These are phyloP conservation scores for Malus fusca DNA, from an alignment of 306 rosid species.

Conservation along the genomic window DNA sequence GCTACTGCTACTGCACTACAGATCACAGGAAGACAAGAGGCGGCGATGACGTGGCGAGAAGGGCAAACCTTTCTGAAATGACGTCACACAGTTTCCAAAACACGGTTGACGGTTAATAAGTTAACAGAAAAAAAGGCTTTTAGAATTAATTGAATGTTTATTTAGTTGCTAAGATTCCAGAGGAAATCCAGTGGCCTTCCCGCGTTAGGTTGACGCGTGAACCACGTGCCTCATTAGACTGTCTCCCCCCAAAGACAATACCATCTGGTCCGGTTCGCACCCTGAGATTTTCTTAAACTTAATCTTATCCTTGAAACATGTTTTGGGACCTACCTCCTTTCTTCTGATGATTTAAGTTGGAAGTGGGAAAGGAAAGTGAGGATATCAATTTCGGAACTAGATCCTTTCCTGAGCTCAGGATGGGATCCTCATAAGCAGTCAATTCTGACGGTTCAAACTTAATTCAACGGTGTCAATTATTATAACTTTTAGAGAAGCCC, in stretches of 20 bases:
- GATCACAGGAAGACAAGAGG: background rate
- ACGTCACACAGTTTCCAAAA: slow-evolving; percentile 24
- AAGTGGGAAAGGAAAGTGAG: background rate
- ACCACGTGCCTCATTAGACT: background rate
- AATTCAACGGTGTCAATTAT: too few species aligned
- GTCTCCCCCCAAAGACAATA: background rate
- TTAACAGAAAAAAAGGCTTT: background rate
- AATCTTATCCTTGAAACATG: background rate
- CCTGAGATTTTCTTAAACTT: background rate
- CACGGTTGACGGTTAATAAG: slow-evolving; percentile 51
- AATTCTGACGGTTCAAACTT: fast-evolving
- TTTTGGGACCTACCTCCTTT: background rate
- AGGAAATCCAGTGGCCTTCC: background rate
- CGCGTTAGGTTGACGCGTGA: slow-evolving; percentile 24
- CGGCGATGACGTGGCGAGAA: background rate
- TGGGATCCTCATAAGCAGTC: too few species aligned
- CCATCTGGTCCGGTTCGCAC: background rate
- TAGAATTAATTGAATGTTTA: background rate
- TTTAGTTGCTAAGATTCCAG: too few species aligned
- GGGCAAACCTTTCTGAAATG: slow-evolving; percentile 2
- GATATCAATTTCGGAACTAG: background rate
- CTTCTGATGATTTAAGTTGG: too few species aligned
- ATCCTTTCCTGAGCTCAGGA: too few species aligned
- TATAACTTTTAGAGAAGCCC: too few species aligned
- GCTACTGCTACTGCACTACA: background rate